phyloP scores from a whole-genome alignment of 805 yeast species.

The Pichia occidentalis region DNA sequence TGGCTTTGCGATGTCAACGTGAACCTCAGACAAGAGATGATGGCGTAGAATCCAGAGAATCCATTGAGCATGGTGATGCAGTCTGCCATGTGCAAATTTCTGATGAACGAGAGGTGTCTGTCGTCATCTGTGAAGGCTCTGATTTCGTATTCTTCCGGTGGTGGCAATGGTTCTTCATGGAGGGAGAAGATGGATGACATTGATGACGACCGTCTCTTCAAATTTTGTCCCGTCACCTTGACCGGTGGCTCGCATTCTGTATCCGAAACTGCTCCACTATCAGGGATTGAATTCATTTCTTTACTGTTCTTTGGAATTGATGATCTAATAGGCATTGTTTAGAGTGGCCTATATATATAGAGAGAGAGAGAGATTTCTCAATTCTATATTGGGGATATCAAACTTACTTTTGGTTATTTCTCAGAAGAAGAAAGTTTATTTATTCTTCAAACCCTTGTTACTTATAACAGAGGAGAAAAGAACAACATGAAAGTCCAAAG shows the following conservation, averaged over 20 bases:
- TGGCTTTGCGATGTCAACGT: conserved; percentile 62
- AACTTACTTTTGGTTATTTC: too few relatives aligned
- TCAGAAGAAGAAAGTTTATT: too few relatives aligned
- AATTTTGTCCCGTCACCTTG: neutral
- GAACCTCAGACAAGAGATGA: conserved; percentile 78
- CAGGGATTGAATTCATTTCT: conserved; percentile 3
- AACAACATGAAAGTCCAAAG: too few relatives aligned
- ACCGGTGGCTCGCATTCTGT: conserved; percentile 21
- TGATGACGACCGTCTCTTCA: conserved; percentile 29
- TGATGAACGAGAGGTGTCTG: conserved; percentile 78
- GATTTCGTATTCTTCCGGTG: conserved; percentile 73
- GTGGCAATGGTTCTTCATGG: conserved; percentile 57
- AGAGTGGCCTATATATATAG: neutral
- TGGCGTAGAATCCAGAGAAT: conserved; percentile 86
- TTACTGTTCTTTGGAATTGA: conserved; percentile 1
- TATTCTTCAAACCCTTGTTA: too few relatives aligned
- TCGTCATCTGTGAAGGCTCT: conserved; percentile 73
- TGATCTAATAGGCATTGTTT: conserved; percentile 2
- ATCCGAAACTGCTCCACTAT: conserved; percentile 20
- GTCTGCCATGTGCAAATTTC: conserved; percentile 92
- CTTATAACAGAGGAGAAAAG: too few relatives aligned
- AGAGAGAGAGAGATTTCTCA: too few relatives aligned
- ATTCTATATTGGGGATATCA: too few relatives aligned
- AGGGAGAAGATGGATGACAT: conserved; percentile 41
- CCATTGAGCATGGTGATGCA: conserved; percentile 93